Base-by-base conservation (phyloP, 805 yeast species). In the Lipomyces orientalis region DNA sequence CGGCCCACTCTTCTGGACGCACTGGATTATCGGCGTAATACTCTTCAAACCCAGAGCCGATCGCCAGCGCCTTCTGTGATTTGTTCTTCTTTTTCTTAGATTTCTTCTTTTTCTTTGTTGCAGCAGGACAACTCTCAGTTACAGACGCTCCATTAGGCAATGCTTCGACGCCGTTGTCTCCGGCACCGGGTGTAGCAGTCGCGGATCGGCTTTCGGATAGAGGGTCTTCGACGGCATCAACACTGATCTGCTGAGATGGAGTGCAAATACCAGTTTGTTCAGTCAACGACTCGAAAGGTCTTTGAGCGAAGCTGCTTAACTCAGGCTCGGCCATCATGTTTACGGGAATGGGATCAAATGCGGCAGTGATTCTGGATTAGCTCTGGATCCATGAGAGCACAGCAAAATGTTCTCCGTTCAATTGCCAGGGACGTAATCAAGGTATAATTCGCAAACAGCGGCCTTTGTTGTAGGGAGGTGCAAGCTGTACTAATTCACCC, bases 1-100 rank as follows among this genome's bases (percentile, higher is more conserved):
- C n/a, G 19, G 25, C 31, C 37, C 52, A 63, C 35, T 52, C 58
- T 35, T 57, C 62, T 14, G 63, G 58, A 14, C 59, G 25, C n/a
- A 58, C 51, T 29, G 66, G 66, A 31, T 58, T 59, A 14, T 63
- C 62, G 10, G 63, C 55, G 31, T 49, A 56, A 43, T 49, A 63
- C 10, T 63, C 54, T 34, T 63, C 66, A 37, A 59, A 59, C 34
- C 66, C 62, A 16, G 62, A 52, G 3, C 66, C 62, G 12, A 62
- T n/a, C 16, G 54, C 62, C 51, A 19, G 19, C 16, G 39, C 34
- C 39, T 37, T 39, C 34, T 39, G 54, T 19, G 56, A 55, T 31
- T 59, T 49, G 34, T 22, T 58, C 22, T 58, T 63, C 52, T 43
- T 49, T 59, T 58, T 59, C 35, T 52, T 63, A 9, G 33, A 12